These are phyloP conservation scores for Schizochytrium sp. DNA, from an alignment of 108 stramenopile species.

Conservation along the genomic window DNA sequence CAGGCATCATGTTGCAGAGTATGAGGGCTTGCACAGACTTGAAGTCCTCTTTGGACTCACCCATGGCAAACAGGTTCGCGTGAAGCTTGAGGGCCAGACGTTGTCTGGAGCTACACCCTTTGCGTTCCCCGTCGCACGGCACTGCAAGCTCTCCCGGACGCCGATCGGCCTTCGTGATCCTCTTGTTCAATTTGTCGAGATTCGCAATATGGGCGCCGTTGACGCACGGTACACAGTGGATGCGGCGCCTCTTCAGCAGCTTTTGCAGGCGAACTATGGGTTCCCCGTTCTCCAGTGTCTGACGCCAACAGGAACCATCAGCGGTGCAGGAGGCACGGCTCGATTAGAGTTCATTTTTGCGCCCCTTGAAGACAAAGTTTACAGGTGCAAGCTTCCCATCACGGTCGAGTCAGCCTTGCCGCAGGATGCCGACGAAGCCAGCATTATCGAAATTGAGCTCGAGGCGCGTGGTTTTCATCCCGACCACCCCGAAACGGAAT, in stretches of 20 bases:
- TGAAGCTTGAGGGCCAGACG: conserved; percentile 8
- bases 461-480: neutral
- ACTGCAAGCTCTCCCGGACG: neutral
- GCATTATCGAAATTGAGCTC: neutral
- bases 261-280: neutral
- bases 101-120: neutral
- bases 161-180: neutral
- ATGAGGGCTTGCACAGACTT: neutral
- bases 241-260: neutral
- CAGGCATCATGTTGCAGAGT: neutral
- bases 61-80: neutral
- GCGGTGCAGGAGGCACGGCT: neutral
- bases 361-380: neutral
- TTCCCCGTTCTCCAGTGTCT: neutral
- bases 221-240: neutral
- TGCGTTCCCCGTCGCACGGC: neutral
- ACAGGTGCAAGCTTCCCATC: neutral
- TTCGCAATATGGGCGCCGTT: neutral
- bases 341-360: neutral
- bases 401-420: neutral
- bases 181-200: neutral
- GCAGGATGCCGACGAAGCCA: neutral
- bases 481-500: neutral
- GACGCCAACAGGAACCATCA: neutral
- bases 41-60: neutral